Percentiles rank a stretch among this genome's conserved stretches.
Evolutionary conservation across 2,329 filamentous ascomycete species (phyloP).

Genomic region (Trichoderma hamatum): DNA sequence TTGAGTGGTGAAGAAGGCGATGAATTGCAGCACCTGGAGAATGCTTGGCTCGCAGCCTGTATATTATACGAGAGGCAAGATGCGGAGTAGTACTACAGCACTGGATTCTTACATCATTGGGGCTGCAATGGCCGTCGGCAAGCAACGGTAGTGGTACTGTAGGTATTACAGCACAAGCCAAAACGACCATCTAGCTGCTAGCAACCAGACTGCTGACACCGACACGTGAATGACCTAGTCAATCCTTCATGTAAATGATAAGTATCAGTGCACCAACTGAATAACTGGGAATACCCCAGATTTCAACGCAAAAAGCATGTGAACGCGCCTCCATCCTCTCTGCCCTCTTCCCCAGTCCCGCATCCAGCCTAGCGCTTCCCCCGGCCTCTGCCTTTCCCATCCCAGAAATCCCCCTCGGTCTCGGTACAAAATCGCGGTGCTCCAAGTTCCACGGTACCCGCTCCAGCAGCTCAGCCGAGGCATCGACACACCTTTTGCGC

Average conservation of each 20-base stretch:
- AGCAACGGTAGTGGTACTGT: neutral
- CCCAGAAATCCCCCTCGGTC: neutral
- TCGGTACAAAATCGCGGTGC: conserved; percentile 21
- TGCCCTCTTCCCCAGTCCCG: neutral
- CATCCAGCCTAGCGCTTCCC: conserved; percentile 19
- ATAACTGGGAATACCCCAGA: neutral
- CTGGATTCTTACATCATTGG: neutral
- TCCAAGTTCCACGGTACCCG: conserved; percentile 15
- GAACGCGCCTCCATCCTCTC: neutral
- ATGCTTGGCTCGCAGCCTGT: neutral
- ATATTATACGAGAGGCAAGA: neutral
- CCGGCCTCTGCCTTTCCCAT: no score
- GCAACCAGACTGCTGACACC: neutral
- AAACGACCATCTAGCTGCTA: neutral
- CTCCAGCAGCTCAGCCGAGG: conserved; percentile 24
- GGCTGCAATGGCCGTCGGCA: no score
- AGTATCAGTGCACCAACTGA: neutral
- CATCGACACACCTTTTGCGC: conserved; percentile 17
- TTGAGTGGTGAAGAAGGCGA: neutral
- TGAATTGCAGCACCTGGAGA: neutral
- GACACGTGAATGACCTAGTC: conserved; percentile 8
- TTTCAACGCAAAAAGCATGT: conserved; percentile 14
- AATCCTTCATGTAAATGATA: no score
- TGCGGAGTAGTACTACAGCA: neutral
- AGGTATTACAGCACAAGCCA: neutral